A percentile compares a stretch with the other conserved stretches of the same genome.
phyloP scores from a whole-genome alignment of 1,284 basidiomycete species.

The Gastroboletus turbinatus region DNA sequence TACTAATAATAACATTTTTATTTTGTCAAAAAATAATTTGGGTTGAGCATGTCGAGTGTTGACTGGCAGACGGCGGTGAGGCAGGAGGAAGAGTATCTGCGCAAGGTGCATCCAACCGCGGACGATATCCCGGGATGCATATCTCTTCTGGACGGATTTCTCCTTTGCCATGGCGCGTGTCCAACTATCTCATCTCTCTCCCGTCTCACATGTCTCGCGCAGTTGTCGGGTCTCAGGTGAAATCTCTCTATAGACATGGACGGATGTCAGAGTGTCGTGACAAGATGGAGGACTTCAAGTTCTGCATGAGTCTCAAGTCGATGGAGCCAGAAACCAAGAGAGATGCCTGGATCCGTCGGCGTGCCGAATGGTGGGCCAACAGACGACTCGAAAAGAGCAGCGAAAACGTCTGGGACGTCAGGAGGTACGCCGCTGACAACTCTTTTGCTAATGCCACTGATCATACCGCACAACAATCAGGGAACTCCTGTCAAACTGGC shows the following conservation, averaged over 20 bases:
- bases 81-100: slow-evolving; percentile 66
- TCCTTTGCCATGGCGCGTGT: slow-evolving; percentile 71
- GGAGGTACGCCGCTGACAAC: slow-evolving; percentile 51
- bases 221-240: slow-evolving; percentile 84
- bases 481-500: slow-evolving; percentile 29
- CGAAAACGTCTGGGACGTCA: slow-evolving; percentile 91
- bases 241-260: slow-evolving; percentile 86
- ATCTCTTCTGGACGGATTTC: slow-evolving; percentile 74
- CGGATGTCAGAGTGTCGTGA: slow-evolving; percentile 72
- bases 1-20: slow-evolving; percentile 3
- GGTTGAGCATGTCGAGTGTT: slow-evolving; percentile 39
- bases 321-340: slow-evolving; percentile 76
- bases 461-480: slow-evolving; percentile 9
- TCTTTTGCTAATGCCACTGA: not conserved
- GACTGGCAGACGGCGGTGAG: slow-evolving; percentile 54
- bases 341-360: slow-evolving; percentile 79
- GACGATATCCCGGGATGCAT: slow-evolving; percentile 84
- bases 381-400: slow-evolving; percentile 75
- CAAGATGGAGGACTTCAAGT: slow-evolving; percentile 94
- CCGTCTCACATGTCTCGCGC: slow-evolving; percentile 11
- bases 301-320: slow-evolving; percentile 85
- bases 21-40: slow-evolving; percentile 1
- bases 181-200: slow-evolving; percentile 2
- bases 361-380: slow-evolving; percentile 91
- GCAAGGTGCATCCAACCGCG: slow-evolving; percentile 62